Percentiles rank a stretch among this genome's conserved stretches.
Evolutionary conservation across 345 rosid genomes (phyloP).

Genomic region (Dimocarpus longan): DNA sequence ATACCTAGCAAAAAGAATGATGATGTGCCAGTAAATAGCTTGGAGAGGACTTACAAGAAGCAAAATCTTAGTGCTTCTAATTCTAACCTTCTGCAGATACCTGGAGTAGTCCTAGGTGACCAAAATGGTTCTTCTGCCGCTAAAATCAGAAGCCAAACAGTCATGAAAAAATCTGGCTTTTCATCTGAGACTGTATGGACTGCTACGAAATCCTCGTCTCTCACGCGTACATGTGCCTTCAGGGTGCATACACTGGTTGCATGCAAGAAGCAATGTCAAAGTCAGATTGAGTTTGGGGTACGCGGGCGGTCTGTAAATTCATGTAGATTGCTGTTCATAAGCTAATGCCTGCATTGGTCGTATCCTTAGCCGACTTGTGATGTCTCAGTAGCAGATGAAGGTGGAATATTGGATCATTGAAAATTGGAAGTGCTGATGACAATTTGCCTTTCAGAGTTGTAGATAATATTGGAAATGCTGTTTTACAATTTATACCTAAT

Average conservation of each 20-base stretch:
- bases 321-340: conserved; percentile 27
- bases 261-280: conserved; percentile 47
- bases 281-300: conserved; percentile 20
- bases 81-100: conserved; percentile 30
- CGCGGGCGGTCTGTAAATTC: conserved; percentile 27
- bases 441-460: conserved; percentile 5
- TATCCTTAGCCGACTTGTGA: not conserved
- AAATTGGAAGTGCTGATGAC: not conserved
- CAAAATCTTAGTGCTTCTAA: conserved; percentile 34
- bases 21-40: conserved; percentile 29
- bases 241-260: conserved; percentile 32
- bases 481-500: conserved; percentile 2
- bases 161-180: conserved; percentile 18
- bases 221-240: conserved; percentile 23
- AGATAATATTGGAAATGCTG: not conserved
- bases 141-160: conserved; percentile 38
- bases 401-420: not conserved
- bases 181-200: conserved; percentile 27
- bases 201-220: conserved; percentile 23
- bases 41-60: conserved; percentile 33
- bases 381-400: not conserved
- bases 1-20: conserved; percentile 29
- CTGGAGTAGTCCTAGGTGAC: conserved; percentile 27
- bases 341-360: conserved; percentile 11
- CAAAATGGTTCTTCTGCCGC: conserved; percentile 34